Percentiles rank a stretch among this genome's conserved stretches.
phyloP scores from a whole-genome alignment of 164 flowering plant species.

The Buxus sempervirens region DNA sequence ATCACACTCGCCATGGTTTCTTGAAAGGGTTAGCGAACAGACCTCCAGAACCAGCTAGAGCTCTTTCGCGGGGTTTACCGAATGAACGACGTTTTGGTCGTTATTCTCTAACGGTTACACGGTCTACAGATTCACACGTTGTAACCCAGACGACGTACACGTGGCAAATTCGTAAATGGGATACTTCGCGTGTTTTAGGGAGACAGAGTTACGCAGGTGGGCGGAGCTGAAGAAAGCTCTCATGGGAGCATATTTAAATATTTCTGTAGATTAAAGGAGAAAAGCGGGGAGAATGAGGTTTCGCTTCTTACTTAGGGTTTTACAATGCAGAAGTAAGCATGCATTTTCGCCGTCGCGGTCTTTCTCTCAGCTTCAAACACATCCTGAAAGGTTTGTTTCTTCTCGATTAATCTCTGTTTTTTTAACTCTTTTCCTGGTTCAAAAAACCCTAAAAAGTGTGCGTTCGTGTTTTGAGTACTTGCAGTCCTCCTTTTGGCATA shows the following conservation, averaged over 20 bases:
- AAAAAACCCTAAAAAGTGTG: neutral
- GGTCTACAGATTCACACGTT: neutral
- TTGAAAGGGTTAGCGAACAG: neutral
- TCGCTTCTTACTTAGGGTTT: conserved; percentile 8
- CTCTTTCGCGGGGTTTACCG: neutral
- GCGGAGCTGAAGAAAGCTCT: no score
- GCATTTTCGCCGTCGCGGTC: neutral
- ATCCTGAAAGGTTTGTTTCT: conserved; percentile 7
- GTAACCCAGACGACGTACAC: neutral
- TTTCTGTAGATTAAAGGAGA: neutral
- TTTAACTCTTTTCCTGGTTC: neutral
- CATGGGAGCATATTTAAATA: no score
- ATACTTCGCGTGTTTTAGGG: neutral
- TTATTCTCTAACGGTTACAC: neutral
- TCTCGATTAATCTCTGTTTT: neutral
- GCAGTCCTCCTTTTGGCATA: conserved; percentile 63
- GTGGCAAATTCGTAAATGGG: neutral
- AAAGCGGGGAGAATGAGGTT: conserved; percentile 9
- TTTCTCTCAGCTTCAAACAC: neutral
- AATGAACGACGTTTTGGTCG: neutral
- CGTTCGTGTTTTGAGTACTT: neutral
- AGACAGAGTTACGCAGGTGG: no score
- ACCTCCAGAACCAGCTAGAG: neutral
- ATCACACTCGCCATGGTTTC: conserved; percentile 29
- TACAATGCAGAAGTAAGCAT: neutral